Conservation (phyloP, 768 basidiomycete species). For the Tricholoma hemisulphureum region DNA sequence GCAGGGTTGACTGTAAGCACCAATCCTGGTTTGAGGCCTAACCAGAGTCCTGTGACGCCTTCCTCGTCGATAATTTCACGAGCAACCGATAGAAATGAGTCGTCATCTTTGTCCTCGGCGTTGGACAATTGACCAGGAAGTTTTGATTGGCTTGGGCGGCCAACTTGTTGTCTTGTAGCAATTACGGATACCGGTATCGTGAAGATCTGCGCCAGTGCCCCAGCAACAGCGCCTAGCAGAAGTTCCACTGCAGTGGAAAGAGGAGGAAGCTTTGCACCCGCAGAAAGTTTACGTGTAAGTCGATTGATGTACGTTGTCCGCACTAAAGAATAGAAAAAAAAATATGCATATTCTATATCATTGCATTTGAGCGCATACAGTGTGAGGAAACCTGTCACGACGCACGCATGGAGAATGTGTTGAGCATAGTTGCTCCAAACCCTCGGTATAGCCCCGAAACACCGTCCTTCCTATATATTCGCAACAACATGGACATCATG, state of each 20-base stretch:
- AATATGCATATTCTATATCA: conserved; percentile 92
- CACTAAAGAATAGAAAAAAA: conserved; percentile 97
- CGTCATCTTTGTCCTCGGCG: conserved; percentile 40
- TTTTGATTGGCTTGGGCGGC: conserved; percentile 35
- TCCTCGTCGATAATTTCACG: conserved; percentile 88
- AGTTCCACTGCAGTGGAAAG: conserved; percentile 81
- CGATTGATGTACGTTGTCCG: conserved; percentile 80
- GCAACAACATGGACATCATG: conserved; percentile 62
- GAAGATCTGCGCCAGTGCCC: conserved; percentile 94
- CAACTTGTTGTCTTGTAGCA: conserved; percentile 95
- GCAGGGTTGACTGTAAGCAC: conserved; percentile 98
- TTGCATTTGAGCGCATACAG: background rate
- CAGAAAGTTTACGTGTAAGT: conserved; percentile 53
- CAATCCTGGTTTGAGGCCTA: conserved; percentile 87
- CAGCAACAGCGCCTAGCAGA: conserved; percentile 85
- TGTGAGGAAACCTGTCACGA: conserved; percentile 16
- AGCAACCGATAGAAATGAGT: conserved; percentile 78
- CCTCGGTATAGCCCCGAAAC: conserved; percentile 83
- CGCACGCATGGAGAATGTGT: conserved; percentile 96
- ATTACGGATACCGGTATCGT: conserved; percentile 98
- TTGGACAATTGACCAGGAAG: background rate
- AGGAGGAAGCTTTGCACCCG: conserved; percentile 58
- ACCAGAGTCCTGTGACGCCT: conserved; percentile 85
- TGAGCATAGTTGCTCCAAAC: conserved; percentile 95
- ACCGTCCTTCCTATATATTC: conserved; percentile 80